These are phyloP conservation scores for Coemansia sp. DNA, from an alignment of 192 early-diverging fungal genomes.

Conservation along the genomic window DNA sequence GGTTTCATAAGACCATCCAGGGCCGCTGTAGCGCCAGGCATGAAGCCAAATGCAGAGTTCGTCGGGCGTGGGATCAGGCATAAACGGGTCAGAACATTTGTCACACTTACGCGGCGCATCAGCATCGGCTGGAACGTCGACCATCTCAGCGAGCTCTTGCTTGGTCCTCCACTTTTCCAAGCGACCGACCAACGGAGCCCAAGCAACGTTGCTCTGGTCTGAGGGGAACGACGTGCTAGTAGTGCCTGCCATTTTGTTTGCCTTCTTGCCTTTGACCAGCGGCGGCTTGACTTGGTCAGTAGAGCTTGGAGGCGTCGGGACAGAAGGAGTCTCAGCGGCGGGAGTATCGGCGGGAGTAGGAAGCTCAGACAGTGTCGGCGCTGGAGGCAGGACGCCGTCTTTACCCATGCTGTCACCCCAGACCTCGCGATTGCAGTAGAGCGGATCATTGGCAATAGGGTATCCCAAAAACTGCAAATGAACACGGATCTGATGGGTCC, in stretches of 20 bases:
- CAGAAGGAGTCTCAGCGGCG: background rate
- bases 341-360: background rate
- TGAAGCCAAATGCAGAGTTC: slow-evolving; percentile 90
- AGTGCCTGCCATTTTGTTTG: slow-evolving; percentile 21
- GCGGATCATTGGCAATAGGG: slow-evolving; percentile 95
- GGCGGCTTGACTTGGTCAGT: background rate
- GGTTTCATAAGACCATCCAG: slow-evolving; percentile 81
- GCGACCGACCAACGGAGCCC: slow-evolving; percentile 25
- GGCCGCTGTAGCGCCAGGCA: slow-evolving; percentile 79
- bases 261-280: background rate
- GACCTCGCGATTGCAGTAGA: slow-evolving; percentile 74
- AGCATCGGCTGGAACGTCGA: slow-evolving; percentile 19
- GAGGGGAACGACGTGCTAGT: slow-evolving; percentile 5
- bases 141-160: slow-evolving; percentile 27
- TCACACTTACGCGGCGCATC: slow-evolving; percentile 50
- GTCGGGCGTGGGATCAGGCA: slow-evolving; percentile 71
- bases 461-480: slow-evolving; percentile 92
- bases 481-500: slow-evolving; percentile 98
- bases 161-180: slow-evolving; percentile 47
- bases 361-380: background rate
- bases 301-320: background rate
- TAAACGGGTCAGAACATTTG: slow-evolving; percentile 61
- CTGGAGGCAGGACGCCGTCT: slow-evolving; percentile 28
- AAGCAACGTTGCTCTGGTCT: slow-evolving; percentile 14
- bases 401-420: slow-evolving; percentile 73